Evolutionary conservation across 257 asterid genomes (phyloP).

Genomic region (Craterostigma plantagineum): DNA sequence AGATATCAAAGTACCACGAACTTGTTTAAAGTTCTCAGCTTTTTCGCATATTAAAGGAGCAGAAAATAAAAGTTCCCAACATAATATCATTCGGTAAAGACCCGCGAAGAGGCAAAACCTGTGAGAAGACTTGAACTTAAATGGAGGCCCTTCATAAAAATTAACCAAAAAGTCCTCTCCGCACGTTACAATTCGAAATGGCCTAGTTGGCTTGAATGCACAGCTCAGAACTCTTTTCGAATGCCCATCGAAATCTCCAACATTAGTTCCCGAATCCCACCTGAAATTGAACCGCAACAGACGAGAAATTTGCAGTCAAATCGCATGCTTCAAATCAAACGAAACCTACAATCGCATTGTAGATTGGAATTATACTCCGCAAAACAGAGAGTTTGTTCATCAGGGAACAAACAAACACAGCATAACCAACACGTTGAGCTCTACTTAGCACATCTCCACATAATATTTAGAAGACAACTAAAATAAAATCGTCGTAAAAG

Average conservation of each 20-base stretch:
- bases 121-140: conserved; percentile 92
- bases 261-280: conserved; percentile 97
- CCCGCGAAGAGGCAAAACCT: conserved; percentile 30
- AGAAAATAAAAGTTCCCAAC: neutral
- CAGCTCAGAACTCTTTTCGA: conserved; percentile 87
- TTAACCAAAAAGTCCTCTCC: conserved; percentile 91
- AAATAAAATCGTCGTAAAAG: neutral
- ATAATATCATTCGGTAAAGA: neutral
- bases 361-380: no score
- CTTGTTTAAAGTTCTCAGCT: neutral
- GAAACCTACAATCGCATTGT: no score
- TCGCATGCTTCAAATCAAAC: no score
- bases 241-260: conserved; percentile 95
- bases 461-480: neutral
- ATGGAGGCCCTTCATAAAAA: conserved; percentile 95
- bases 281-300: conserved; percentile 34
- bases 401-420: no score
- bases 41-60: neutral
- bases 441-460: no score
- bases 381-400: no score
- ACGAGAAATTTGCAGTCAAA: neutral
- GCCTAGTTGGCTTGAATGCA: conserved; percentile 92
- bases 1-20: conserved; percentile 11
- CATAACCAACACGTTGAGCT: no score
- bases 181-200: conserved; percentile 81